Conservation (phyloP, 768 basidiomycete species). For the Royoungia palumana region DNA sequence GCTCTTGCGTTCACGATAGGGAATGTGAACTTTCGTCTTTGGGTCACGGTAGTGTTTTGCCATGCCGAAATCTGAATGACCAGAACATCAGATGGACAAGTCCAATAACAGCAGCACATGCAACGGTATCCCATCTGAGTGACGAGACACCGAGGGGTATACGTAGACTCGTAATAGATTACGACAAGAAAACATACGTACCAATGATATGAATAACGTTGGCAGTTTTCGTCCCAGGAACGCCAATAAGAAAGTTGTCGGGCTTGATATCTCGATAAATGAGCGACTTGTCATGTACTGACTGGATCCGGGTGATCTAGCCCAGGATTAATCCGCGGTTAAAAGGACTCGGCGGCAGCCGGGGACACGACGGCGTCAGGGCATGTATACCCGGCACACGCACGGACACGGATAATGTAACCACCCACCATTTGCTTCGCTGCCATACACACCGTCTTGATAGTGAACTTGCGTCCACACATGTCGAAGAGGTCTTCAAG, state of each 20-base stretch:
- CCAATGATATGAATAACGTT: slow-evolving; percentile 87
- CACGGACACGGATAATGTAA: background rate
- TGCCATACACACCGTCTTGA: slow-evolving; percentile 99
- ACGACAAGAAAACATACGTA: slow-evolving; percentile 35
- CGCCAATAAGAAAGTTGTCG: slow-evolving; percentile 97
- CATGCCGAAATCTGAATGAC: slow-evolving; percentile 88
- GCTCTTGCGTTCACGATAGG: slow-evolving; percentile 98
- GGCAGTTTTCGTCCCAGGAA: slow-evolving; percentile 85
- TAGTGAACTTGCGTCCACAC: slow-evolving; percentile 96
- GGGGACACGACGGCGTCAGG: background rate
- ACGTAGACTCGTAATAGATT: slow-evolving; percentile 6
- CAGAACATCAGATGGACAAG: slow-evolving; percentile 7
- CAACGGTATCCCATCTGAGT: background rate
- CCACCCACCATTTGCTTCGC: slow-evolving; percentile 94
- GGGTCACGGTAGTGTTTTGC: slow-evolving; percentile 99
- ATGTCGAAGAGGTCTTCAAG: slow-evolving; percentile 98
- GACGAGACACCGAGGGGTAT: background rate
- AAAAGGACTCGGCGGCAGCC: slow-evolving; percentile 5
- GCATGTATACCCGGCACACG: background rate
- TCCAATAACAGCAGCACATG: background rate
- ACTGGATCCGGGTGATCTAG: slow-evolving; percentile 93
- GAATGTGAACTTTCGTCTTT: slow-evolving; percentile 95
- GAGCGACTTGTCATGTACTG: slow-evolving; percentile 96
- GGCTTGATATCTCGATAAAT: slow-evolving; percentile 99
- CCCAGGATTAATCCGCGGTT: slow-evolving; percentile 4